phyloP scores from a whole-genome alignment of 2,329 filamentous ascomycete genomes.

The Alternaria arbusti region DNA sequence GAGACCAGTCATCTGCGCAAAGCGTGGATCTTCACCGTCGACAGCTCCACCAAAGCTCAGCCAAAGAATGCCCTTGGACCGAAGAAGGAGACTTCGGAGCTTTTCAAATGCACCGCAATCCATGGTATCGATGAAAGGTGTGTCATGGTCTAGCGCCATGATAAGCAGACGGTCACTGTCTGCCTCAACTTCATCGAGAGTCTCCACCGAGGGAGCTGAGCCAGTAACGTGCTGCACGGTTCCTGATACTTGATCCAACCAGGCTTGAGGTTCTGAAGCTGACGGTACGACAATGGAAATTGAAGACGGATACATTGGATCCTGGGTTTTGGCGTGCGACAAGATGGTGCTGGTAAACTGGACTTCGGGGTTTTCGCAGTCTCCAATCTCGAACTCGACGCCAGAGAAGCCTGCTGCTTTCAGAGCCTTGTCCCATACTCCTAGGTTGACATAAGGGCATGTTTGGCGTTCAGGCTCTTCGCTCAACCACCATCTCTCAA shows the following conservation, averaged over 20 bases:
- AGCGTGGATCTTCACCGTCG: neutral
- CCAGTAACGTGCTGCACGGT: neutral
- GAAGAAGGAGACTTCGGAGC: neutral
- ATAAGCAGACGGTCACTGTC: neutral
- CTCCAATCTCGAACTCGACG: neutral
- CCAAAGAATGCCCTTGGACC: neutral
- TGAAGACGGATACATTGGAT: neutral
- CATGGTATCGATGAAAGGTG: neutral
- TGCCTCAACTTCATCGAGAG: neutral
- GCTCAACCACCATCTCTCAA: neutral
- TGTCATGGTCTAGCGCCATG: neutral
- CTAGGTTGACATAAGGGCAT: neutral
- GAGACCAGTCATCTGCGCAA: neutral
- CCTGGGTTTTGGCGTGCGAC: neutral
- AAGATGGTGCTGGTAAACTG: neutral
- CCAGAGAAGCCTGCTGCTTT: neutral
- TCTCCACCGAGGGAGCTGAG: neutral
- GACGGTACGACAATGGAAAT: neutral
- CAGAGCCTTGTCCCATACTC: neutral
- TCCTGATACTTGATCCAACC: neutral
- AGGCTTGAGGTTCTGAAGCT: neutral
- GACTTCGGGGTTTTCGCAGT: neutral
- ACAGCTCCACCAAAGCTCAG: neutral
- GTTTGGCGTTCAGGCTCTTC: slow-evolving; percentile 1
- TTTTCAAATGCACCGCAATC: neutral